phyloP scores from a whole-genome alignment of 2,329 filamentous ascomycete genomes.

The Penicillium sp. region DNA sequence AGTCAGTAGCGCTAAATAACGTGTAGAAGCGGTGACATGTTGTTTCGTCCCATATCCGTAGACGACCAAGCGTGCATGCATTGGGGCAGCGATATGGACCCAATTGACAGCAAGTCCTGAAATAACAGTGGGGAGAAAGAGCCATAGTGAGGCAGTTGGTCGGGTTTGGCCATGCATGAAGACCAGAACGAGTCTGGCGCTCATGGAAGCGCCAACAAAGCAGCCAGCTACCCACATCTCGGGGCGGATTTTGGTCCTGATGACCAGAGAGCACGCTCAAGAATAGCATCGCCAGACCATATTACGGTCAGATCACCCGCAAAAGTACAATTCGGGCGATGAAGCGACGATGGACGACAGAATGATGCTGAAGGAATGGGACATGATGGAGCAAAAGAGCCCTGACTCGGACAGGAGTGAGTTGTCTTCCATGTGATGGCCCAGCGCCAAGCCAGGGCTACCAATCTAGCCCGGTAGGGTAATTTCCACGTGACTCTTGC shows the following conservation, averaged over 20 bases:
- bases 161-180: conserved; percentile 25
- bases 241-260: conserved; percentile 7
- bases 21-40: conserved; percentile 32
- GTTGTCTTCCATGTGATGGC: neutral
- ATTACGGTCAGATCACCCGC: conserved; percentile 6
- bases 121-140: conserved; percentile 26
- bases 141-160: conserved; percentile 30
- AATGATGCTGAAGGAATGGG: neutral
- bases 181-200: conserved; percentile 22
- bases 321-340: conserved; percentile 15
- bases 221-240: conserved; percentile 27
- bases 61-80: conserved; percentile 26
- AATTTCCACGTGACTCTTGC: conserved; percentile 22
- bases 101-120: conserved; percentile 24
- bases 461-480: conserved; percentile 18
- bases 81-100: conserved; percentile 23
- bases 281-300: conserved; percentile 7
- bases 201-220: conserved; percentile 28
- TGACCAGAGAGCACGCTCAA: neutral
- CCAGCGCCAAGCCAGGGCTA: conserved; percentile 8
- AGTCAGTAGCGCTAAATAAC: conserved; percentile 25
- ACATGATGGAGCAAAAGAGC: neutral
- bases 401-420: neutral
- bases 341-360: neutral
- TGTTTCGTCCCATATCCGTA: conserved; percentile 26